Percentiles rank a stretch among this genome's conserved stretches.
These are phyloP conservation scores for Candida frijolesensis DNA, from an alignment of 1,139 yeast genomes.

Conservation along the genomic window DNA sequence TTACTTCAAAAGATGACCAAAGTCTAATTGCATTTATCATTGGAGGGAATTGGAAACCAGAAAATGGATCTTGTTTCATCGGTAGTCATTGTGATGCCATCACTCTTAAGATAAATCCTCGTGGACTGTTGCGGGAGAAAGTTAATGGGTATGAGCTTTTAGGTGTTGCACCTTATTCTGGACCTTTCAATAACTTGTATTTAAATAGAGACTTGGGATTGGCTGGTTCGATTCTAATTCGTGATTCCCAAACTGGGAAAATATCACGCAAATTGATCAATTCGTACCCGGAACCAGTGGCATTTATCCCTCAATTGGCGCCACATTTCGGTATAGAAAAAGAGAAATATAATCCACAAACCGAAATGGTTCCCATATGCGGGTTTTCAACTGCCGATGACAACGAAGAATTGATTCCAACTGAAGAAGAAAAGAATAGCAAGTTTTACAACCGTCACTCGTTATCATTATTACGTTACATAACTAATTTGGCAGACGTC, in stretches of 20 bases:
- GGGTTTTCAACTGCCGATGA: slow-evolving; percentile 40
- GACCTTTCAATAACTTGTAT: slow-evolving; percentile 58
- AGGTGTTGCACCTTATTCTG: slow-evolving; percentile 71
- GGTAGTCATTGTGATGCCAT: slow-evolving; percentile 66
- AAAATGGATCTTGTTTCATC: slow-evolving; percentile 58
- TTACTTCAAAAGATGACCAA: slow-evolving; percentile 58
- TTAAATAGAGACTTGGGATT: slow-evolving; percentile 69
- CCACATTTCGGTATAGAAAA: slow-evolving; percentile 62
- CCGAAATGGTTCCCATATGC: slow-evolving; percentile 63
- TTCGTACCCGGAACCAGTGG: slow-evolving; percentile 65
- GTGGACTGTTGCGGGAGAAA: slow-evolving; percentile 23
- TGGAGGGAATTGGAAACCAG: slow-evolving; percentile 59
- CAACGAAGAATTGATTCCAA: slow-evolving; percentile 33
- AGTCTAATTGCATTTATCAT: slow-evolving; percentile 58
- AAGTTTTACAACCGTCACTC: slow-evolving; percentile 67
- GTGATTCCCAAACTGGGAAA: slow-evolving; percentile 29
- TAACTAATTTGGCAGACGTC: slow-evolving; percentile 50
- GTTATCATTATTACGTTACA: slow-evolving; percentile 53
- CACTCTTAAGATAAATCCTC: slow-evolving; percentile 59
- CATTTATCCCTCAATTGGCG: slow-evolving; percentile 65
- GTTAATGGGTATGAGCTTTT: slow-evolving; percentile 63
- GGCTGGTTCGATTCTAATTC: slow-evolving; percentile 61
- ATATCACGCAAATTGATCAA: slow-evolving; percentile 49
- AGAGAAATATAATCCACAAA: slow-evolving; percentile 60
- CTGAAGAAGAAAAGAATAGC: slow-evolving; percentile 61